A percentile compares a stretch with the other conserved stretches of the same genome.
phyloP scores from a whole-genome alignment of 129 eudicot genomes.

The Chrysanthemum makinoi region DNA sequence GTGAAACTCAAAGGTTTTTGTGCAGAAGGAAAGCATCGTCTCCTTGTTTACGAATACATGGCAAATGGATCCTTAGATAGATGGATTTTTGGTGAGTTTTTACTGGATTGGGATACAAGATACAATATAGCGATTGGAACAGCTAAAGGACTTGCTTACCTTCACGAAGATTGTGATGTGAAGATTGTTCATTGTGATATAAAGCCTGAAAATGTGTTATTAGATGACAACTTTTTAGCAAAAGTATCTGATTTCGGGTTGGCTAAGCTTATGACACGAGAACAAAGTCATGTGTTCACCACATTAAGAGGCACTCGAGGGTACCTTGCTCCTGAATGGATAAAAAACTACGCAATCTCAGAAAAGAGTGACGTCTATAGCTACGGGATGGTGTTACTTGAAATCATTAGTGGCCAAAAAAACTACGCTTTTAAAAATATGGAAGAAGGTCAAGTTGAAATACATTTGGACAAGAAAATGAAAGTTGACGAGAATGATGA shows the following conservation, averaged over 20 bases:
- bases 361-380: slow-evolving; percentile 44
- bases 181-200: slow-evolving; percentile 78
- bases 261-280: slow-evolving; percentile 81
- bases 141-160: slow-evolving; percentile 81
- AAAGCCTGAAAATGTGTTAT: slow-evolving; percentile 79
- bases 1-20: not conserved
- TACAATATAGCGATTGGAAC: slow-evolving; percentile 64
- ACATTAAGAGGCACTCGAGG: slow-evolving; percentile 77
- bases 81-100: not conserved
- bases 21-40: not conserved
- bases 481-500: slow-evolving; percentile 44
- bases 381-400: slow-evolving; percentile 83
- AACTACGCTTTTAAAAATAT: slow-evolving; percentile 70
- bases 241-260: slow-evolving; percentile 85
- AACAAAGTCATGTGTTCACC: slow-evolving; percentile 76
- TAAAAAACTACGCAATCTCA: slow-evolving; percentile 74
- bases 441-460: slow-evolving; percentile 56
- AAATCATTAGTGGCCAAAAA: slow-evolving; percentile 69
- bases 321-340: slow-evolving; percentile 88
- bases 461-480: slow-evolving; percentile 47
- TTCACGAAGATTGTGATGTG: slow-evolving; percentile 81
- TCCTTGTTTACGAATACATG: not conserved
- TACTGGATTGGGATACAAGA: slow-evolving; percentile 29
- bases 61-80: not conserved
- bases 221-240: slow-evolving; percentile 59